A percentile compares a stretch with the other conserved stretches of the same genome.
These are phyloP conservation scores for Fusarium coffeatum DNA, from an alignment of 2,329 filamentous ascomycete genomes.

Conservation along the genomic window DNA sequence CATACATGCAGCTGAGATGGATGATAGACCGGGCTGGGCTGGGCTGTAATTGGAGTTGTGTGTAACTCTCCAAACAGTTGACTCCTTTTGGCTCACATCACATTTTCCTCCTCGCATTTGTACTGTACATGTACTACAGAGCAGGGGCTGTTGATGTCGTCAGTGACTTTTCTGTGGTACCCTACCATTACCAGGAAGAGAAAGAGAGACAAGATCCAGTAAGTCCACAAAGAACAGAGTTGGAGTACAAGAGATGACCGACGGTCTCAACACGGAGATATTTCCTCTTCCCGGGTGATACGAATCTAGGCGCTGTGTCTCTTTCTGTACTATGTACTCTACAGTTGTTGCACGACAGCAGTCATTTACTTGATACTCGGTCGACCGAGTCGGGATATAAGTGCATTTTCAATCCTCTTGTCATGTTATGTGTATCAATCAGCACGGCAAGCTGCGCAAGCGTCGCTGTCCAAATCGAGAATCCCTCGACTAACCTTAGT, in stretches of 20 bases:
- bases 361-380: conserved; percentile 9
- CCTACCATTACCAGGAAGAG: conserved; percentile 19
- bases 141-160: conserved; percentile 32
- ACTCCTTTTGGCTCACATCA: conserved; percentile 4
- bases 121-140: neutral
- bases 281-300: conserved; percentile 13
- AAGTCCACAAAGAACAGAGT: conserved; percentile 1
- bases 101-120: neutral
- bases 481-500: conserved; percentile 8
- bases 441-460: conserved; percentile 40
- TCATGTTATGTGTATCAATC: neutral
- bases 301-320: conserved; percentile 12
- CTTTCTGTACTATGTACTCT: conserved; percentile 5
- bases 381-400: conserved; percentile 28
- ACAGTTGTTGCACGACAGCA: conserved; percentile 19
- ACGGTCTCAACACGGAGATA: conserved; percentile 37
- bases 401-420: conserved; percentile 17
- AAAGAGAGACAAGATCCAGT: conserved; percentile 16
- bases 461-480: conserved; percentile 33
- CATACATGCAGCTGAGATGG: conserved; percentile 31
- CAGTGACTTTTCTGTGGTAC: conserved; percentile 18
- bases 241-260: neutral
- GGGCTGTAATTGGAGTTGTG: conserved; percentile 2
- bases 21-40: neutral
- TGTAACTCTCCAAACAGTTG: conserved; percentile 18